Evolutionary conservation across 2,329 filamentous ascomycete species (phyloP), one percentile per base, ranked within the genome.

Genomic region (Clarireedia sp.): DNA sequence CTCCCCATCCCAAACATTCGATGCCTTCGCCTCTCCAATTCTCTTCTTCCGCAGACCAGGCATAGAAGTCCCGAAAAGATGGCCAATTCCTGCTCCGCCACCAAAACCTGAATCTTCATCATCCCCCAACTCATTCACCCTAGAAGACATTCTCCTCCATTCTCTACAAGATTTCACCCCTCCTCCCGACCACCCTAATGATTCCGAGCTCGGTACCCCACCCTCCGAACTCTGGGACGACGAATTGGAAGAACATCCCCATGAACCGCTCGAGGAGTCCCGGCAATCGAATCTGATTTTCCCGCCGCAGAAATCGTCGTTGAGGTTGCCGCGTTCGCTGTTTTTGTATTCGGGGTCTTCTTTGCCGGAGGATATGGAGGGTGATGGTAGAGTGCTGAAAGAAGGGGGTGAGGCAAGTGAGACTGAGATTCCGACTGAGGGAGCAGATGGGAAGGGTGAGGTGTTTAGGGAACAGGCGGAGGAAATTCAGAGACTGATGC

Each of bases 21-120:
- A 86, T 60, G 68, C 78, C 0, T 85, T 85, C 65, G 79, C 75
- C 5, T 83, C 79, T 57, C 74, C 82, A 0, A 72, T 73, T 51
- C 71, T 85, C 1, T 78, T 85, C 63, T 84, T 85, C 62, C 78
- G 78, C 50, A 77, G 73, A 0, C 68, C 81, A 0, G 78, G 76
- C 0, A 19, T 63, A 1, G 33, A 58, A 2, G 49, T 65, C 3
- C 67, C 67, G 1, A 36, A 47, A 3, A 37, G 46, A 7, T 69
- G 66, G 62, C 40, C 51, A 14, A 14, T 47, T 37, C 29, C 54
- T 26, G 44, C 24, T 26, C 48, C 5, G 46, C 24, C 48, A 37
- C 24, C 29, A 17, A 48, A 19, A 7, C 26, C 44, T 5, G 8
- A 9, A 21, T 23, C 44, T 48, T 51, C 48, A 40, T 48, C 43